phyloP scores from a whole-genome alignment of 208 protist genomes.

The Trypanosoma cruzi region DNA sequence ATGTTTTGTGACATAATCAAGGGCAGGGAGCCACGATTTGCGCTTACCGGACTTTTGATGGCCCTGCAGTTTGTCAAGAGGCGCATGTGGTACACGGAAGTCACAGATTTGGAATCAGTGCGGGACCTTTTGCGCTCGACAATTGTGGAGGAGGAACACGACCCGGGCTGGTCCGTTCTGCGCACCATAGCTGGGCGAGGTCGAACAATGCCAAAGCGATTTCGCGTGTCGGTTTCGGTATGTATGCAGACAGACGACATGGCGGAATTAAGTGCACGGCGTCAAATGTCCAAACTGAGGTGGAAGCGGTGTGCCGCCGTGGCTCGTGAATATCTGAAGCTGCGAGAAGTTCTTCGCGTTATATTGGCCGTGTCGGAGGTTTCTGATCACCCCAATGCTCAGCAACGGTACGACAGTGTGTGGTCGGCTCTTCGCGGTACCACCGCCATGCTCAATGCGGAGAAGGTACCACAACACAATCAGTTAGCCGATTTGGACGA shows the following conservation, averaged over 20 bases:
- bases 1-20: slow-evolving; percentile 30
- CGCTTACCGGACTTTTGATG: slow-evolving; percentile 29
- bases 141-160: slow-evolving; percentile 34
- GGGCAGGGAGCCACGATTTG: slow-evolving; percentile 20
- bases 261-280: slow-evolving; percentile 1
- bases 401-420: slow-evolving; percentile 36
- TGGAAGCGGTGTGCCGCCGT: slow-evolving; percentile 17
- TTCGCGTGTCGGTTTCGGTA: slow-evolving; percentile 10
- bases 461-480: slow-evolving; percentile 16
- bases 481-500: slow-evolving; percentile 22
- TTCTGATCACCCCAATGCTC: slow-evolving; percentile 31
- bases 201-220: slow-evolving; percentile 10
- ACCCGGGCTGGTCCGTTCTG: slow-evolving; percentile 28
- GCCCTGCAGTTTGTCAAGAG: slow-evolving; percentile 31
- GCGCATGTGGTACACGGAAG: slow-evolving; percentile 37
- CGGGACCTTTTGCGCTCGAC: slow-evolving; percentile 33
- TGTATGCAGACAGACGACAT: slow-evolving; percentile 6
- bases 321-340: slow-evolving; percentile 31
- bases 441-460: slow-evolving; percentile 31
- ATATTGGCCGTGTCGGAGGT: slow-evolving; percentile 32
- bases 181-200: slow-evolving; percentile 19
- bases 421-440: slow-evolving; percentile 32
- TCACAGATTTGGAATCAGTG: slow-evolving; percentile 29
- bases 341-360: slow-evolving; percentile 32
- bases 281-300: slow-evolving; percentile 17